Evolutionary conservation across 495 filamentous ascomycete species (phyloP), one percentile per base, ranked within the genome.

Genomic region (Annulohypoxylon maeteangense): DNA sequence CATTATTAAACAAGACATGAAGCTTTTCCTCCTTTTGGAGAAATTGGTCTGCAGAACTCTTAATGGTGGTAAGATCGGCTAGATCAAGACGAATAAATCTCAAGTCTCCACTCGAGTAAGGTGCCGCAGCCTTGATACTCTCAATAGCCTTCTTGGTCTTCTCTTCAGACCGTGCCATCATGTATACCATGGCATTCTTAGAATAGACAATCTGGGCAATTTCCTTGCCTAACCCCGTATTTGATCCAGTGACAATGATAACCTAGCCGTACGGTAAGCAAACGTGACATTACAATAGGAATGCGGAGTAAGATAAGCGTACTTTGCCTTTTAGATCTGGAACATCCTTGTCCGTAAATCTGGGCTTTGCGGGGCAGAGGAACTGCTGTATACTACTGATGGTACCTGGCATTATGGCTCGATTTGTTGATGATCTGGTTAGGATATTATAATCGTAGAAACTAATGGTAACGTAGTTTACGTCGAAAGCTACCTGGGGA

Each of bases 231-330:
- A 84, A 42, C 16, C 83, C 83, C 25, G 78, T 66, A 29, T 79
- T 81, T 53, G 77, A 78, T n/a, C 85, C 85, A 0, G 85, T 85
- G 4, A 87, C 76, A 23, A 87, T 72, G n/a, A n/a, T n/a, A n/a
- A n/a, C n/a, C n/a, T n/a, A n/a, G n/a, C n/a, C n/a, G n/a, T n/a
- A n/a, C n/a, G n/a, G n/a, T n/a, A n/a, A n/a, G n/a, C n/a, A n/a
- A n/a, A n/a, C n/a, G n/a, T n/a, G n/a, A n/a, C n/a, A n/a, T n/a
- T n/a, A n/a, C n/a, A n/a, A n/a, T n/a, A n/a, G n/a, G n/a, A n/a
- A n/a, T n/a, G n/a, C n/a, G n/a, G n/a, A n/a, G n/a, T n/a, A n/a
- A n/a, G n/a, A n/a, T n/a, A n/a, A n/a, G 29, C 29, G 7, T 32
- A 82, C 78, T 65, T 79, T 71, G 3, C 59, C 72, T 4, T 4